Conservation (phyloP, 148 eudicot genomes). For the Pharnaceum exiguum region DNA sequence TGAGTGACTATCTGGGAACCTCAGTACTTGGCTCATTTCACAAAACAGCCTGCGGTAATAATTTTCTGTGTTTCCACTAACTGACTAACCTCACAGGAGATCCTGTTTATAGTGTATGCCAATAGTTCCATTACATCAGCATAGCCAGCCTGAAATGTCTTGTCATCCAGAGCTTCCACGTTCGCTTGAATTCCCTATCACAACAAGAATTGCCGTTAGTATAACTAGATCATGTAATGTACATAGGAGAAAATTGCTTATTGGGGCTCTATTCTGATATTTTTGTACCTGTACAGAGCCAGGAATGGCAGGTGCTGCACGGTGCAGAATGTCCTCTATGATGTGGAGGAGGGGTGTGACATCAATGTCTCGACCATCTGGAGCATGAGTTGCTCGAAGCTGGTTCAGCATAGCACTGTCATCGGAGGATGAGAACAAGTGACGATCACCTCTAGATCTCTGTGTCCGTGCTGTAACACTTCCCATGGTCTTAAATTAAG, state of each 20-base stretch:
- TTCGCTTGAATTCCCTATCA: slow-evolving; percentile 35
- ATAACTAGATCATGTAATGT: background rate
- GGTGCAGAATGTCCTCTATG: slow-evolving; percentile 57
- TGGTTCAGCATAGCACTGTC: slow-evolving; percentile 65
- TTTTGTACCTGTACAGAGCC: slow-evolving; percentile 22
- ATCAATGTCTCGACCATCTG: slow-evolving; percentile 59
- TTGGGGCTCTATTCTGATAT: background rate
- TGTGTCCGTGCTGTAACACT: slow-evolving; percentile 24
- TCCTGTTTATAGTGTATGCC: slow-evolving; percentile 57
- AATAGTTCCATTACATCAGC: slow-evolving; percentile 47
- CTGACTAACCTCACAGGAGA: slow-evolving; percentile 55
- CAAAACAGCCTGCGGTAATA: background rate
- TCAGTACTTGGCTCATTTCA: background rate
- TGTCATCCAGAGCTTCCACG: slow-evolving; percentile 43
- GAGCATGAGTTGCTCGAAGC: slow-evolving; percentile 50
- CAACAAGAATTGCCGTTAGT: background rate
- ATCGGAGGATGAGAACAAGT: slow-evolving; percentile 52
- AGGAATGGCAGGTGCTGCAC: slow-evolving; percentile 30
- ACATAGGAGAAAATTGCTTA: background rate
- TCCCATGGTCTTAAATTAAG: slow-evolving; percentile 18
- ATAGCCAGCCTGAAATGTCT: slow-evolving; percentile 34
- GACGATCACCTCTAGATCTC: slow-evolving; percentile 34
- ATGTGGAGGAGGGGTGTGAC: slow-evolving; percentile 50
- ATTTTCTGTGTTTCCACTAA: background rate
- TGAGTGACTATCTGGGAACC: too few species aligned